phyloP scores from a whole-genome alignment of 495 filamentous ascomycete genomes.

The Aspergillus leporis region DNA sequence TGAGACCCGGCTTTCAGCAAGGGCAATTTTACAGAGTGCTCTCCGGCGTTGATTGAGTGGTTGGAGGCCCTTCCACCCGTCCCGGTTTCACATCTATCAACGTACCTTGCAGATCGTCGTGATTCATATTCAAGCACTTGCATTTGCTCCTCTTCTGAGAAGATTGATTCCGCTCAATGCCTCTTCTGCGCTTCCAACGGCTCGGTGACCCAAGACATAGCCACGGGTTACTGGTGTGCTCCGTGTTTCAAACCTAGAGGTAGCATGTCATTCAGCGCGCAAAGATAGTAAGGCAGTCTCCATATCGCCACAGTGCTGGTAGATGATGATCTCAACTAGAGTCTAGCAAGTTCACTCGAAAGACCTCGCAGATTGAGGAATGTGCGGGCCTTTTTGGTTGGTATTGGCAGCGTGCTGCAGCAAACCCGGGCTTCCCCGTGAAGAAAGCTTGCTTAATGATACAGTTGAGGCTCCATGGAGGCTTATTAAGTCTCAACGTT shows the following conservation, averaged over 20 bases:
- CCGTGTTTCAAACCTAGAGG: neutral
- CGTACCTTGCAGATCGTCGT: constrained; percentile 29
- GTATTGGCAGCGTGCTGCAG: constrained; percentile 10
- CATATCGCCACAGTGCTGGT: neutral
- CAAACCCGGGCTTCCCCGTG: constrained; percentile 9
- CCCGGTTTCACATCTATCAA: constrained; percentile 23
- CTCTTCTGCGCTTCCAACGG: neutral
- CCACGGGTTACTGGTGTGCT: neutral
- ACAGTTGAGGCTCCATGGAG: neutral
- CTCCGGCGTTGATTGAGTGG: constrained; percentile 15
- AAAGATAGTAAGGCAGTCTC: neutral
- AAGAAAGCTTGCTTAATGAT: constrained; percentile 5
- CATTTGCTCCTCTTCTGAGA: neutral
- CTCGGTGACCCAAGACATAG: neutral
- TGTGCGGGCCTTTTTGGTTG: constrained; percentile 10
- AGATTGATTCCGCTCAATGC: neutral
- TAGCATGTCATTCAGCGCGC: neutral
- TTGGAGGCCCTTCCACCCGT: constrained; percentile 12
- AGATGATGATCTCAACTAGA: neutral
- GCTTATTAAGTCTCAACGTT: neutral
- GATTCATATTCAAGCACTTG: constrained; percentile 7
- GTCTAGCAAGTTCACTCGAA: neutral
- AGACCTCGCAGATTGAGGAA: constrained; percentile 19
- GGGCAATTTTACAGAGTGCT: constrained; percentile 4
- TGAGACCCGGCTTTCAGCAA: constrained; percentile 11